Conservation (phyloP, 2,329 filamentous ascomycete genomes). For the Phaeosphaeria sp. region DNA sequence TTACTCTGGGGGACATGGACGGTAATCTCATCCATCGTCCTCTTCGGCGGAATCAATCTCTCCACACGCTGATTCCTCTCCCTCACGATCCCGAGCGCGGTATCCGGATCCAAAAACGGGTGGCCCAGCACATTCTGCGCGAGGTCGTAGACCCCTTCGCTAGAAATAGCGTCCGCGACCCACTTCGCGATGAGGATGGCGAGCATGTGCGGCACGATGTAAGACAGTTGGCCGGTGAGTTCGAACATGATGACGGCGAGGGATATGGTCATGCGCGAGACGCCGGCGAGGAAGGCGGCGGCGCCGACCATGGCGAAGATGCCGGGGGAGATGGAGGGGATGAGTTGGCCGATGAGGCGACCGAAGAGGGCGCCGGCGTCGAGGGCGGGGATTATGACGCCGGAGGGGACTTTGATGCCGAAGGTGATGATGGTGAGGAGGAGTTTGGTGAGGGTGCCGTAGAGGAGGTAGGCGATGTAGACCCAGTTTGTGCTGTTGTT, state of each 20-base stretch:
- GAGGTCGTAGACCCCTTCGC: slow-evolving; percentile 65
- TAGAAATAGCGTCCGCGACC: slow-evolving; percentile 62
- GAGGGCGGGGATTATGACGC: slow-evolving; percentile 67
- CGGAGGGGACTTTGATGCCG: slow-evolving; percentile 66
- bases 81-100: slow-evolving; percentile 54
- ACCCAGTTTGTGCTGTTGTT: slow-evolving; percentile 28
- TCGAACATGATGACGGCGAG: slow-evolving; percentile 68
- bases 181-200: slow-evolving; percentile 67
- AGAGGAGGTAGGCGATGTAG: slow-evolving; percentile 61
- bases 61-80: slow-evolving; percentile 49
- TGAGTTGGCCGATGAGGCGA: slow-evolving; percentile 57
- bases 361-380: slow-evolving; percentile 66
- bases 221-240: slow-evolving; percentile 65
- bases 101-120: slow-evolving; percentile 64
- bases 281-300: slow-evolving; percentile 65
- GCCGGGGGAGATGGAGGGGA: slow-evolving; percentile 58
- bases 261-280: slow-evolving; percentile 65
- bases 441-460: slow-evolving; percentile 63
- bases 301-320: slow-evolving; percentile 69
- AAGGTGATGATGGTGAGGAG: slow-evolving; percentile 65
- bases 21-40: slow-evolving; percentile 65
- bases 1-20: slow-evolving; percentile 55
- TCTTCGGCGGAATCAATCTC: slow-evolving; percentile 59
- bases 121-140: slow-evolving; percentile 66
- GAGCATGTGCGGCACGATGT: slow-evolving; percentile 64